phyloP scores from a whole-genome alignment of 1,284 basidiomycete species.

The Rhizopogon hawkerae region DNA sequence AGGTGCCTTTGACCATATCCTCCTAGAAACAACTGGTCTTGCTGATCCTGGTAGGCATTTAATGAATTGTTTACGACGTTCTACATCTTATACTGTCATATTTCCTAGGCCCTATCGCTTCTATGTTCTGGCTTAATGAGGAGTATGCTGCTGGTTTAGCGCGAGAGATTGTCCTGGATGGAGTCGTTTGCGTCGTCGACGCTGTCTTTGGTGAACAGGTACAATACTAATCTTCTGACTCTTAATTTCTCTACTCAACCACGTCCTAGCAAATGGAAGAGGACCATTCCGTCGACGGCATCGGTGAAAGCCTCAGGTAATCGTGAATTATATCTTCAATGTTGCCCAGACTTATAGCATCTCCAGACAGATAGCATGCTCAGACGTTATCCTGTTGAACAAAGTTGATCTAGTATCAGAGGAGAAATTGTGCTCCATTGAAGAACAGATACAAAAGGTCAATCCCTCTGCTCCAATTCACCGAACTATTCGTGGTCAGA shows the following conservation, averaged over 20 bases:
- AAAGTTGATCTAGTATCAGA: slow-evolving; percentile 69
- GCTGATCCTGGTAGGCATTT: slow-evolving; percentile 72
- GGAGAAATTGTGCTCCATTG: slow-evolving; percentile 35
- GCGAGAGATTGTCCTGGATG: slow-evolving; percentile 72
- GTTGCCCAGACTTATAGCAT: neutral
- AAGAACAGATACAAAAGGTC: slow-evolving; percentile 54
- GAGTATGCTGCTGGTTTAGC: slow-evolving; percentile 69
- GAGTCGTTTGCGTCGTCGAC: slow-evolving; percentile 87
- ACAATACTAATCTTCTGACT: slow-evolving; percentile 10
- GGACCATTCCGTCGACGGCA: slow-evolving; percentile 53
- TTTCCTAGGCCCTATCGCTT: slow-evolving; percentile 62
- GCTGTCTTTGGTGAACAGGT: slow-evolving; percentile 78
- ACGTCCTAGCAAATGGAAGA: slow-evolving; percentile 71
- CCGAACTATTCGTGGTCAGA: slow-evolving; percentile 56
- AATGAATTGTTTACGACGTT: neutral
- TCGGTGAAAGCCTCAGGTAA: slow-evolving; percentile 73
- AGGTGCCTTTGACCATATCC: slow-evolving; percentile 84
- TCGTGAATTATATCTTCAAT: slow-evolving; percentile 11
- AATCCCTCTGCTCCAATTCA: slow-evolving; percentile 75
- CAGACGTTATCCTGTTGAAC: slow-evolving; percentile 86
- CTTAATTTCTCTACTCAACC: slow-evolving; percentile 7
- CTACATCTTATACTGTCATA: neutral
- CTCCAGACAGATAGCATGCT: slow-evolving; percentile 77
- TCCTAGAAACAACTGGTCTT: slow-evolving; percentile 88
- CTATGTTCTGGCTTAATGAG: slow-evolving; percentile 89